Conservation (phyloP, 768 basidiomycete genomes). For the Coprinopsis sp. region DNA sequence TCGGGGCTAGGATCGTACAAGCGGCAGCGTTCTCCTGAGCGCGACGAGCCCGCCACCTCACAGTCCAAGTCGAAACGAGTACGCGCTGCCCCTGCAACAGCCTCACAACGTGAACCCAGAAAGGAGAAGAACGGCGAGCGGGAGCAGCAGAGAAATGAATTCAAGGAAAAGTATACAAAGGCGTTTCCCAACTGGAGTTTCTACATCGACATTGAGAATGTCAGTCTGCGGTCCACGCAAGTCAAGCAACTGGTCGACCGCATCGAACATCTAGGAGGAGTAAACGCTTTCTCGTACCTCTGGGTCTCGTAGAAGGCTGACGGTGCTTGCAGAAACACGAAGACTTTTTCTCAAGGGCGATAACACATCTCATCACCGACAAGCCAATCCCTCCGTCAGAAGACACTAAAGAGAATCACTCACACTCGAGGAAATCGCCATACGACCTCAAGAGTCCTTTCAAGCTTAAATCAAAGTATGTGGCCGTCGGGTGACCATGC, state of each 20-base stretch:
- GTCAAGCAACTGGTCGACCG: slow-evolving; percentile 46
- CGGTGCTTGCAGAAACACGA: slow-evolving; percentile 59
- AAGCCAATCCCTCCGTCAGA: slow-evolving; percentile 33
- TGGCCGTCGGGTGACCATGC: neutral
- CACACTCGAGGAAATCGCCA: slow-evolving; percentile 27
- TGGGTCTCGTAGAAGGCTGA: neutral
- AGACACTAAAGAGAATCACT: slow-evolving; percentile 60
- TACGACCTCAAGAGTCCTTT: slow-evolving; percentile 57
- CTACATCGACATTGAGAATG: slow-evolving; percentile 67
- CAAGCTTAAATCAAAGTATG: slow-evolving; percentile 56
- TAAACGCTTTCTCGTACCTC: slow-evolving; percentile 25
- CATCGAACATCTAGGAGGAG: slow-evolving; percentile 70
- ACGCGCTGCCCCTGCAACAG: slow-evolving; percentile 9
- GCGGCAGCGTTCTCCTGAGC: slow-evolving; percentile 27
- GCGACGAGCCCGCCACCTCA: slow-evolving; percentile 8
- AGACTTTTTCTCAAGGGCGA: slow-evolving; percentile 79
- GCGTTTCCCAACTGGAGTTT: slow-evolving; percentile 85
- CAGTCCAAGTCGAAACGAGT: slow-evolving; percentile 16
- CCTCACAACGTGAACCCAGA: slow-evolving; percentile 21
- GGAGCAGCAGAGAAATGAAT: slow-evolving; percentile 60
- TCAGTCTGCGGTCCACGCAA: slow-evolving; percentile 35
- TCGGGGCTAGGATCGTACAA: slow-evolving; percentile 20
- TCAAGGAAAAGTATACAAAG: slow-evolving; percentile 76
- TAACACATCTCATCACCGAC: slow-evolving; percentile 86
- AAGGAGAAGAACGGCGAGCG: slow-evolving; percentile 47